Base-by-base conservation (phyloP, 805 yeast species). In the fission yeast (Schizosaccharomyces pombe) region DNA sequence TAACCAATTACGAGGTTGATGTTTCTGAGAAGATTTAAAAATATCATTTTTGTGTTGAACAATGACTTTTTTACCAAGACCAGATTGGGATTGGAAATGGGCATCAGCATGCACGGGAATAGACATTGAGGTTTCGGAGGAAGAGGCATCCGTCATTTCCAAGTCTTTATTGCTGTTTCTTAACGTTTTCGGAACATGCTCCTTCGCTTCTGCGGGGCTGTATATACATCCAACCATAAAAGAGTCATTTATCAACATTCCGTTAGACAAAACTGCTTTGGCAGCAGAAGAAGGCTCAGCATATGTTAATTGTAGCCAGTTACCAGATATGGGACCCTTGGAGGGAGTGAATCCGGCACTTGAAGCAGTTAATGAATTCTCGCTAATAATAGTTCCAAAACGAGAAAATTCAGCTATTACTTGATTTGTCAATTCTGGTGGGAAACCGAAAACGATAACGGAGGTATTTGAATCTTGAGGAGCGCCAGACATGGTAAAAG, bases 281-380 rank as follows among this genome's bases (percentile, higher is more conserved):
- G 77, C 65, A 1, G 94, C 95, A 8, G 87, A 74, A 1, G 80
- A 70, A 5, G 82, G 75, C 56, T 79, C 80, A 56, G 78, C 81
- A 65, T 77, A 91, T 2, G 96, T 87, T 55, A 89, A 64, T 63
- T 86, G 83, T n/a, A 87, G 78, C 97, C 97, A 89, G 40, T 84
- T 79, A 51, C 78, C 75, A 1, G 97, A 97, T 11, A 87, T 75
- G 65, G 11, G n/a, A 29, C 5, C 26, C 11, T 26, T 22, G 3
- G n/a, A n/a, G 14, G 59, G 64, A 11, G 49, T n/a, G n/a, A 60
- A 63, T 47, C 60, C 61, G 40, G 61, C 58, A 34, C 62, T 59
- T 55, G 60, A 61, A 30, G 66, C 62, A 4, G 67, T 62, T 1
- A 68, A 67, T 59, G 78, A 79, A 60, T 82, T 79, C 61, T 82